Percentiles rank a stretch among this genome's conserved stretches.
Conservation (phyloP, 2,329 filamentous ascomycete genomes). For the Colletotrichum sp. region DNA sequence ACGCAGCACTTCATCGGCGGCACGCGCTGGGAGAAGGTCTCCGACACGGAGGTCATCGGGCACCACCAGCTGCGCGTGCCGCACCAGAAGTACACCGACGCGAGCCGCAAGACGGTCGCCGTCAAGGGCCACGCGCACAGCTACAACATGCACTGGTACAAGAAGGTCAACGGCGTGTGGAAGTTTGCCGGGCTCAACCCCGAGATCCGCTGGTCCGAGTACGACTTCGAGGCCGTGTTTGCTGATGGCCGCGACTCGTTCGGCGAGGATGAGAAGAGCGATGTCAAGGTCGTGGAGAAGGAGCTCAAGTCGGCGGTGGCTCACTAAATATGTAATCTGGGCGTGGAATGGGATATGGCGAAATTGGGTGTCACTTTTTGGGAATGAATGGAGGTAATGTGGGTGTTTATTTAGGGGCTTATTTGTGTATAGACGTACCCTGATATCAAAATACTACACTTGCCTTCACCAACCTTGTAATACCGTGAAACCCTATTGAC, state of each 20-base stretch:
- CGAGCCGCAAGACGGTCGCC: constrained; percentile 48
- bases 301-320: constrained; percentile 7
- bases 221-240: constrained; percentile 63
- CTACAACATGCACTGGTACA: constrained; percentile 62
- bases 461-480: background rate
- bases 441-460: background rate
- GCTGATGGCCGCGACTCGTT: constrained; percentile 18
- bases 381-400: background rate
- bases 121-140: constrained; percentile 67
- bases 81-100: constrained; percentile 65
- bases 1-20: constrained; percentile 71
- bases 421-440: background rate
- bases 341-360: background rate
- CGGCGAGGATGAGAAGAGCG: background rate
- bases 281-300: constrained; percentile 11
- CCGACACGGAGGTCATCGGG: constrained; percentile 63
- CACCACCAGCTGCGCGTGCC: constrained; percentile 67
- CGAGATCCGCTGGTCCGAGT: constrained; percentile 62
- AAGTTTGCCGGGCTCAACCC: constrained; percentile 64
- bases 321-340: background rate
- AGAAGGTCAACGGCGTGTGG: constrained; percentile 63
- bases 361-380: background rate
- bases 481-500: fast-evolving
- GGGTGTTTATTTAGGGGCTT: background rate
- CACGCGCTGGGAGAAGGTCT: constrained; percentile 61